Conservation (phyloP, 2,329 filamentous ascomycete genomes). For the Pestalotiopsis sp. region DNA sequence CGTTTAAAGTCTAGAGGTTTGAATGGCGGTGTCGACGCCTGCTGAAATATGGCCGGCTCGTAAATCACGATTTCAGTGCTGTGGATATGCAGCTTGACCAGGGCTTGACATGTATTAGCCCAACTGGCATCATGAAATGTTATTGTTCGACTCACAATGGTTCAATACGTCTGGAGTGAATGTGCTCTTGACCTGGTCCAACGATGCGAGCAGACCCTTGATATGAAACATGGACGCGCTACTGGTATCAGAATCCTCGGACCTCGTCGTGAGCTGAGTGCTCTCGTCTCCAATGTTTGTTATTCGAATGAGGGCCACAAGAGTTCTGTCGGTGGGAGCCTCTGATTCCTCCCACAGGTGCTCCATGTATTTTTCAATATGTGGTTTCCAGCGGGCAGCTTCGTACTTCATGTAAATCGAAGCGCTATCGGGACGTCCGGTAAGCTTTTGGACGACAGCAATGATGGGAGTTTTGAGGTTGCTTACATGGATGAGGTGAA, state of each 20-base stretch:
- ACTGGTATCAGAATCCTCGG: conserved; percentile 19
- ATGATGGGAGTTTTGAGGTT: background rate
- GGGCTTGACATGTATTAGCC: conserved; percentile 27
- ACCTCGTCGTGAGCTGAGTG: conserved; percentile 22
- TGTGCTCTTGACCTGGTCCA: conserved; percentile 26
- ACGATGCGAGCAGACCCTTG: conserved; percentile 28
- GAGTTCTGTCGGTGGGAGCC: conserved; percentile 49
- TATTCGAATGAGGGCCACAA: conserved; percentile 37
- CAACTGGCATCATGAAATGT: background rate
- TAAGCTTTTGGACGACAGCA: background rate
- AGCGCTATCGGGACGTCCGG: conserved; percentile 13
- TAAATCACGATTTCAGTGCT: conserved; percentile 39
- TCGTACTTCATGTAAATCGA: conserved; percentile 27
- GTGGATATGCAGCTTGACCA: conserved; percentile 36
- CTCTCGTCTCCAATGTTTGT: conserved; percentile 27
- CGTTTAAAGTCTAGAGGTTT: conserved; percentile 14
- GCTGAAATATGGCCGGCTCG: conserved; percentile 34
- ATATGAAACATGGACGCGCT: conserved; percentile 28
- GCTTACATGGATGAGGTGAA: conserved; percentile 12
- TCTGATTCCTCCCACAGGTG: conserved; percentile 48
- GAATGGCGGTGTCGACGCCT: conserved; percentile 14
- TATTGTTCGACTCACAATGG: conserved; percentile 28
- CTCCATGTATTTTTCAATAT: conserved; percentile 60
- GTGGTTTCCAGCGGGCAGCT: conserved; percentile 51
- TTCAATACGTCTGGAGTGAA: conserved; percentile 26